Percentiles rank a stretch among this genome's conserved stretches.
Evolutionary conservation across 2,329 filamentous ascomycete genomes (phyloP).

Genomic region (Phaeosphaeriaceae sp.): DNA sequence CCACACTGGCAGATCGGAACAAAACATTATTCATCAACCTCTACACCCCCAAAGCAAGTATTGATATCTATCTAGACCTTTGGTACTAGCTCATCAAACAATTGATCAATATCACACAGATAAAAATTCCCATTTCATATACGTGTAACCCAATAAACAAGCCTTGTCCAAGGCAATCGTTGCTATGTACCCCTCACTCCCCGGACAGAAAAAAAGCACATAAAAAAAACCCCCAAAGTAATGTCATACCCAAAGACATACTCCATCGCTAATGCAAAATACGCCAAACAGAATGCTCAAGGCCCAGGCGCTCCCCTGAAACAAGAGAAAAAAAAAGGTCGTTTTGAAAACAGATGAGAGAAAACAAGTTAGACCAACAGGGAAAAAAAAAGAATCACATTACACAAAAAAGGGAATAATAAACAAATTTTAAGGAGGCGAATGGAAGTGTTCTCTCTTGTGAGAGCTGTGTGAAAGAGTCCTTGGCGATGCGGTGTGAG

Average conservation of each 20-base stretch:
- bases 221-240: background rate
- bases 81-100: too few relatives aligned
- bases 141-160: background rate
- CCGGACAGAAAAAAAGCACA: background rate
- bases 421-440: too few relatives aligned
- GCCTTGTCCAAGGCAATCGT: slow-evolving; percentile 6
- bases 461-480: too few relatives aligned
- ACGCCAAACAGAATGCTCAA: too few relatives aligned
- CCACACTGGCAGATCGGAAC: background rate
- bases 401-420: too few relatives aligned
- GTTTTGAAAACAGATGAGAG: too few relatives aligned
- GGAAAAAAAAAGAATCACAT: too few relatives aligned
- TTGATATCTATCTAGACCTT: background rate
- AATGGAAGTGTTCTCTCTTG: too few relatives aligned
- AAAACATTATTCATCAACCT: background rate
- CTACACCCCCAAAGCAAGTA: background rate
- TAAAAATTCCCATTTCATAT: too few relatives aligned
- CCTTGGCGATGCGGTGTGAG: too few relatives aligned
- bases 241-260: background rate
- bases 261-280: slow-evolving; percentile 17
- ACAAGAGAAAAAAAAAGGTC: background rate
- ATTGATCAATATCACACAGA: too few relatives aligned
- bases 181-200: slow-evolving; percentile 5
- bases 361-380: too few relatives aligned
- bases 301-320: background rate